These are phyloP conservation scores for Sugiyamaella chiloensis DNA, from an alignment of 805 yeast genomes.

Conservation along the genomic window DNA sequence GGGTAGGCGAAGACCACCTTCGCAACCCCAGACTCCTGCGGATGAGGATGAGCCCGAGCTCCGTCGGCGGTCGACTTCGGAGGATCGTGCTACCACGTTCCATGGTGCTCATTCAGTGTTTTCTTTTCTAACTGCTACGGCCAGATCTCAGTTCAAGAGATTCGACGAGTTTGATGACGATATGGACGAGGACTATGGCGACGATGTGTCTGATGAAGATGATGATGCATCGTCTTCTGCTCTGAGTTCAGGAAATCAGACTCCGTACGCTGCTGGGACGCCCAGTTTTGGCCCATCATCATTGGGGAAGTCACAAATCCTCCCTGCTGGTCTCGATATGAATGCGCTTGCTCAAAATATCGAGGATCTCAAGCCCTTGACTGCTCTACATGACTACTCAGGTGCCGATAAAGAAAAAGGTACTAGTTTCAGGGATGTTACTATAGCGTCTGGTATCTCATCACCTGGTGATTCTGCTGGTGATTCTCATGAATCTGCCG, in stretches of 20 bases:
- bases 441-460: no score
- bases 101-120: conserved; percentile 53
- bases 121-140: conserved; percentile 54
- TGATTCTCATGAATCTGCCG: background rate
- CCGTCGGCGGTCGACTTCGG: conserved; percentile 16
- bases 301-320: background rate
- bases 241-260: background rate
- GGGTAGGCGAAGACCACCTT: conserved; percentile 3
- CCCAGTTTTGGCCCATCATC: background rate
- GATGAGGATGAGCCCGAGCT: conserved; percentile 1
- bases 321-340: background rate
- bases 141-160: conserved; percentile 39
- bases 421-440: no score
- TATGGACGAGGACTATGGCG: conserved; percentile 28
- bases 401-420: no score
- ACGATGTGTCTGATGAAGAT: conserved; percentile 24
- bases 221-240: background rate
- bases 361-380: background rate
- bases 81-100: conserved; percentile 33
- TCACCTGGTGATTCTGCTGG: background rate
- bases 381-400: background rate
- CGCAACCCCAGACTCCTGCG: conserved; percentile 1
- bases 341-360: background rate
- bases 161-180: conserved; percentile 33
- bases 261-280: background rate